Conservation (phyloP, 495 filamentous ascomycete genomes). For the Lophium mytilinum region DNA sequence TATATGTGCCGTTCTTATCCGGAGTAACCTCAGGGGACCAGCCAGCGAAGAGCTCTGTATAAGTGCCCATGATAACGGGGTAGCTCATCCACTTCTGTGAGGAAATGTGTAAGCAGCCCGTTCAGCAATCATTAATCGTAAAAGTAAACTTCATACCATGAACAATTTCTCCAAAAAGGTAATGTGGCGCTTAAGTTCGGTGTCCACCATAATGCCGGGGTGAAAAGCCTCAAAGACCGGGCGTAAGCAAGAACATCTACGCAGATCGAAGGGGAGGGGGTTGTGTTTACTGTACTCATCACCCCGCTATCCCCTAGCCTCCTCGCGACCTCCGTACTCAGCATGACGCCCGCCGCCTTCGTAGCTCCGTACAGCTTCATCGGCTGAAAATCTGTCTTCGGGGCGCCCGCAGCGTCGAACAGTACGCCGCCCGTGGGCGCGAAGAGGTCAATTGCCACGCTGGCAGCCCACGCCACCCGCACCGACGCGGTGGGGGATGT, state of each 20-base stretch:
- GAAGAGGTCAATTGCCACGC: conserved; percentile 19
- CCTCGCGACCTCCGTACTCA: conserved; percentile 32
- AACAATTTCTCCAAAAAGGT: not conserved
- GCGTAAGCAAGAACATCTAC: too few relatives aligned
- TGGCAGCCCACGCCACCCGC: conserved; percentile 36
- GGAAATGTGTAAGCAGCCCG: not conserved
- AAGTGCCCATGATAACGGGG: conserved; percentile 20
- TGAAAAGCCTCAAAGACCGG: conserved; percentile 28
- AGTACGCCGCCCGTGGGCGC: conserved; percentile 18
- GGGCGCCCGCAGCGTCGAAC: not conserved
- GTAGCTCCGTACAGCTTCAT: conserved; percentile 34
- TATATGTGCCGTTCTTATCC: conserved; percentile 23
- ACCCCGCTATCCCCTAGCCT: conserved; percentile 27
- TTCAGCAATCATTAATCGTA: too few relatives aligned
- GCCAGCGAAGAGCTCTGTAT: conserved; percentile 29
- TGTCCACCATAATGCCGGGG: conserved; percentile 32
- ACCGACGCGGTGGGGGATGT: conserved; percentile 23
- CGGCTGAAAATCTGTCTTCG: not conserved
- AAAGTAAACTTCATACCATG: not conserved
- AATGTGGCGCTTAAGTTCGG: conserved; percentile 29
- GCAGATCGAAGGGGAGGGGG: too few relatives aligned
- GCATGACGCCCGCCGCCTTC: conserved; percentile 37
- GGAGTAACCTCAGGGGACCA: conserved; percentile 21
- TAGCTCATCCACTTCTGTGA: conserved; percentile 10
- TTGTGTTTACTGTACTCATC: not conserved